These are phyloP conservation scores for Phytophthora uliginosa DNA, from an alignment of 352 stramenopile genomes.

Conservation along the genomic window DNA sequence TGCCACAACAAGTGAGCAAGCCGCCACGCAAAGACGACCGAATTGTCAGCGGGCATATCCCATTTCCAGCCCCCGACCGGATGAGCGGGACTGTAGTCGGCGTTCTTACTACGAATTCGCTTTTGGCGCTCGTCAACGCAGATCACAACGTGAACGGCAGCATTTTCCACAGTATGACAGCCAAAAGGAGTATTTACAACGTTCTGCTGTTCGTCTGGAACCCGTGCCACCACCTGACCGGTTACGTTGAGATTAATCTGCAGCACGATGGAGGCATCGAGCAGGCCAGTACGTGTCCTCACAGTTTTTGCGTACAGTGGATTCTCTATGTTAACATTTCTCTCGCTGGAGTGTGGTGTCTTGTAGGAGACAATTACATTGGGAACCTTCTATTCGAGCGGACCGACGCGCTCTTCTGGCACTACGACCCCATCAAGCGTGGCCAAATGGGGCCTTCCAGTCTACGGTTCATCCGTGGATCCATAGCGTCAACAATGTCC, in stretches of 20 bases:
- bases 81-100: slow-evolving; percentile 39
- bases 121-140: slow-evolving; percentile 51
- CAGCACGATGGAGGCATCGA: slow-evolving; percentile 53
- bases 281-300: slow-evolving; percentile 47
- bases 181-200: slow-evolving; percentile 54
- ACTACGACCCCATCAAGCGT: slow-evolving; percentile 48
- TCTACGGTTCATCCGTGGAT: slow-evolving; percentile 38
- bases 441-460: slow-evolving; percentile 27
- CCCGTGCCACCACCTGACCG: slow-evolving; percentile 52
- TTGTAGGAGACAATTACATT: slow-evolving; percentile 54
- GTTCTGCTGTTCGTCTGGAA: slow-evolving; percentile 50
- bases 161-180: slow-evolving; percentile 47
- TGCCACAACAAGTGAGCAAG: slow-evolving; percentile 35
- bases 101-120: slow-evolving; percentile 42
- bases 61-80: slow-evolving; percentile 37
- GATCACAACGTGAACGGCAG: slow-evolving; percentile 54
- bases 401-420: slow-evolving; percentile 52
- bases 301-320: neutral
- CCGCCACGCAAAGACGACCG: slow-evolving; percentile 37
- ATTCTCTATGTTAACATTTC: neutral
- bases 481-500: slow-evolving; percentile 34
- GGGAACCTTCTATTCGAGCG: slow-evolving; percentile 51
- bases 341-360: slow-evolving; percentile 48
- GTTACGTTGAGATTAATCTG: slow-evolving; percentile 58
- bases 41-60: slow-evolving; percentile 47